Conservation (phyloP, 1,139 yeast genomes). For the Suhomyces coccinellae region DNA sequence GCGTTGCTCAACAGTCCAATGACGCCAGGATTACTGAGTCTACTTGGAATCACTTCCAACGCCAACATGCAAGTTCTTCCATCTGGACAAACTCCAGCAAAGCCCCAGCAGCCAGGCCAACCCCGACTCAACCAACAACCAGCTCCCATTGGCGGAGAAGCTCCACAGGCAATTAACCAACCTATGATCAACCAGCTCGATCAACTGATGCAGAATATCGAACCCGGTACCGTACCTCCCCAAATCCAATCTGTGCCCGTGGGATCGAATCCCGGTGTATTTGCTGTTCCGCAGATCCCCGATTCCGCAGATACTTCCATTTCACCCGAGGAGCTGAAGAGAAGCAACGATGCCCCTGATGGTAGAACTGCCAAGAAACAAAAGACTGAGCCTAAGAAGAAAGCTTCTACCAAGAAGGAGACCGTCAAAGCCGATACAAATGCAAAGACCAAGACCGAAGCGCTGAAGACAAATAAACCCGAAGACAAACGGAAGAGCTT, state of each 20-base stretch:
- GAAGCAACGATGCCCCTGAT: slow-evolving; percentile 12
- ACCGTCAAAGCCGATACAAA: slow-evolving; percentile 9
- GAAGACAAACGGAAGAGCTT: slow-evolving; percentile 80
- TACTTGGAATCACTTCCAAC: slow-evolving; percentile 23
- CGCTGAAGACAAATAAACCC: not conserved
- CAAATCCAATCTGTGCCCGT: not conserved
- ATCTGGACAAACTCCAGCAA: not conserved
- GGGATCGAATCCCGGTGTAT: slow-evolving; percentile 1
- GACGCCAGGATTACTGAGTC: slow-evolving; percentile 39
- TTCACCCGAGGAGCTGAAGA: slow-evolving; percentile 12
- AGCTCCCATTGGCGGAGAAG: not conserved
- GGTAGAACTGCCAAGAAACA: slow-evolving; percentile 11
- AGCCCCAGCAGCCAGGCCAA: not conserved
- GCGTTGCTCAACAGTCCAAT: slow-evolving; percentile 44
- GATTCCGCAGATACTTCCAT: slow-evolving; percentile 4
- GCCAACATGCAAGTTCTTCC: not conserved
- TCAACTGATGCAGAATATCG: not conserved
- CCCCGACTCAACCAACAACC: slow-evolving; percentile 1
- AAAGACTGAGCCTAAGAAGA: slow-evolving; percentile 12
- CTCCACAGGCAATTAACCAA: not conserved
- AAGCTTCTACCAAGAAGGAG: slow-evolving; percentile 1
- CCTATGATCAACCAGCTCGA: not conserved
- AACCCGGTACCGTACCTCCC: not conserved
- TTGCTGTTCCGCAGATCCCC: slow-evolving; percentile 7
- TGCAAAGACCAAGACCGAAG: slow-evolving; percentile 3